phyloP scores from a whole-genome alignment of 495 filamentous ascomycete genomes.

The Darksidea phi region DNA sequence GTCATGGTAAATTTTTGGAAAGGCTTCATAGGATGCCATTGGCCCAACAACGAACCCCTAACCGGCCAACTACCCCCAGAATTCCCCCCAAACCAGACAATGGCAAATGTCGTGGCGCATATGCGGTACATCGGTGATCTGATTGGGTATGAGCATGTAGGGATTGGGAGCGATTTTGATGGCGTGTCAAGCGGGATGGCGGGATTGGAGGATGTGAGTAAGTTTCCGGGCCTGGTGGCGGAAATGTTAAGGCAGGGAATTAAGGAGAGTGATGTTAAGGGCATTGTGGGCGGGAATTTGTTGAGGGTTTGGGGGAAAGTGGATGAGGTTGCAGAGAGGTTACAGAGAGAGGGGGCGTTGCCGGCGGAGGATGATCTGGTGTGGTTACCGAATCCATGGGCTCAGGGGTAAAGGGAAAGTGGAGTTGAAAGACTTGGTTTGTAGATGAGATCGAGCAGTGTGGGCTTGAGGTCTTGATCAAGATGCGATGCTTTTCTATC shows the following conservation, averaged over 20 bases:
- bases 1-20: conserved; percentile 62
- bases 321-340: conserved; percentile 1
- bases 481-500: too few relatives aligned
- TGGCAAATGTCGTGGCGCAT: conserved; percentile 47
- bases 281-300: conserved; percentile 28
- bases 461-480: too few relatives aligned
- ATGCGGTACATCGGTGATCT: conserved; percentile 55
- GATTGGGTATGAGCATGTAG: conserved; percentile 60
- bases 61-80: background rate
- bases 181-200: conserved; percentile 50
- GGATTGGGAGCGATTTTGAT: conserved; percentile 63
- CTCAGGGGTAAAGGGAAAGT: too few relatives aligned
- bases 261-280: conserved; percentile 7
- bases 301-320: conserved; percentile 30
- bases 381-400: too few relatives aligned
- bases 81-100: background rate
- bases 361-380: background rate
- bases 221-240: conserved; percentile 69
- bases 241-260: conserved; percentile 46
- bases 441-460: too few relatives aligned
- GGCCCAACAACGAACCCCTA: conserved; percentile 5
- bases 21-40: conserved; percentile 44
- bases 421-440: too few relatives aligned
- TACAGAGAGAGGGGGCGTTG: background rate
- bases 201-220: conserved; percentile 52